phyloP scores from a whole-genome alignment of 2,329 filamentous ascomycete genomes.

The Epichloe hybrida region DNA sequence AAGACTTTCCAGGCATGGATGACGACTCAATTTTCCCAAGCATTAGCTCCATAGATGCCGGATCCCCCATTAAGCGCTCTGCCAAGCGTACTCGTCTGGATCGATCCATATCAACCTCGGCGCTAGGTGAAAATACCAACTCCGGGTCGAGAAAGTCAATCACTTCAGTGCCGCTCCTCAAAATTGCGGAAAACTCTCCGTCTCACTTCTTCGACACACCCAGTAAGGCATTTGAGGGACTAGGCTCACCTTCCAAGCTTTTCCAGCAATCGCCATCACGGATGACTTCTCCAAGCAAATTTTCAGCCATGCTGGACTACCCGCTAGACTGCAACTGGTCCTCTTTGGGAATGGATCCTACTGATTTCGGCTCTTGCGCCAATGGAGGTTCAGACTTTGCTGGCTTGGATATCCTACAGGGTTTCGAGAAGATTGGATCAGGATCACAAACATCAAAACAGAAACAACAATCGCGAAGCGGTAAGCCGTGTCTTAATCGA shows the following conservation, averaged over 20 bases:
- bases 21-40: conserved; percentile 21
- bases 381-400: conserved; percentile 40
- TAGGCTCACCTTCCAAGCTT: conserved; percentile 43
- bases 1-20: conserved; percentile 18
- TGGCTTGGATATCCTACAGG: conserved; percentile 59
- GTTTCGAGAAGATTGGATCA: conserved; percentile 61
- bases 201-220: conserved; percentile 37
- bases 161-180: conserved; percentile 37
- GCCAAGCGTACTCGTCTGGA: conserved; percentile 47
- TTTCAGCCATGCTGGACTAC: conserved; percentile 21
- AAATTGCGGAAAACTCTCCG: conserved; percentile 28
- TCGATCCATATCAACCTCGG: conserved; percentile 48
- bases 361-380: conserved; percentile 30
- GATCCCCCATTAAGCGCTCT: conserved; percentile 52
- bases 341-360: conserved; percentile 19
- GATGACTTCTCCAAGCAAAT: conserved; percentile 38
- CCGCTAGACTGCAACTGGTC: conserved; percentile 27
- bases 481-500: conserved; percentile 17
- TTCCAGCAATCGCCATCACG: conserved; percentile 22
- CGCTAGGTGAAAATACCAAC: conserved; percentile 47
- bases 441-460: conserved; percentile 19
- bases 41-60: conserved; percentile 35
- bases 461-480: conserved; percentile 16
- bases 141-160: conserved; percentile 36
- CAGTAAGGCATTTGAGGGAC: conserved; percentile 40